Conservation (phyloP, 2,329 filamentous ascomycete genomes). For the Calonectria naviculata region DNA sequence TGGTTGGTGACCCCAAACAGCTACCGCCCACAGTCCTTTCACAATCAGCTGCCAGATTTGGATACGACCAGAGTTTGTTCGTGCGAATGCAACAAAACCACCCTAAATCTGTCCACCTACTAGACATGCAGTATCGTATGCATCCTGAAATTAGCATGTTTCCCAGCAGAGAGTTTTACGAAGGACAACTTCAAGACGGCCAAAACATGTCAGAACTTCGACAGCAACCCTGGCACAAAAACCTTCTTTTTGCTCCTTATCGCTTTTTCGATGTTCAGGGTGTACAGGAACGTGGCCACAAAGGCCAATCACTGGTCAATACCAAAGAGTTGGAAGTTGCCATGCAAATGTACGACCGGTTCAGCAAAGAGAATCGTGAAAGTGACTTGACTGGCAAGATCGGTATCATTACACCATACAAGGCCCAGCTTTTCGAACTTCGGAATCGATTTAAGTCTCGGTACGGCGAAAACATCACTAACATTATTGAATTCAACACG, state of each 20-base stretch:
- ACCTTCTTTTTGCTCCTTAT: slow-evolving; percentile 86
- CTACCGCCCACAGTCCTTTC: slow-evolving; percentile 96
- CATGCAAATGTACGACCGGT: slow-evolving; percentile 83
- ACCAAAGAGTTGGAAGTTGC: slow-evolving; percentile 87
- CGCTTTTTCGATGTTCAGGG: slow-evolving; percentile 97
- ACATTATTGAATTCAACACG: slow-evolving; percentile 95
- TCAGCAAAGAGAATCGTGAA: slow-evolving; percentile 76
- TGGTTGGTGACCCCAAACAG: slow-evolving; percentile 98
- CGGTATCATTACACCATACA: slow-evolving; percentile 98
- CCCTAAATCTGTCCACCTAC: slow-evolving; percentile 86
- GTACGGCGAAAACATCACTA: slow-evolving; percentile 81
- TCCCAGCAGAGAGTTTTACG: slow-evolving; percentile 92
- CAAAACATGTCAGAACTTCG: slow-evolving; percentile 83
- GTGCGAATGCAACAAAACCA: slow-evolving; percentile 97
- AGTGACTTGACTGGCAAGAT: slow-evolving; percentile 85
- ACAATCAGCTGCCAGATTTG: slow-evolving; percentile 89
- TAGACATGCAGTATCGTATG: slow-evolving; percentile 99
- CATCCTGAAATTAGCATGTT: slow-evolving; percentile 96
- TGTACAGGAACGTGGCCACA: slow-evolving; percentile 82
- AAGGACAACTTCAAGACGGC: slow-evolving; percentile 87
- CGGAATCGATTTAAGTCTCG: slow-evolving; percentile 77
- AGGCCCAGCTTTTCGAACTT: slow-evolving; percentile 87
- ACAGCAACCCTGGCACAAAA: slow-evolving; percentile 86
- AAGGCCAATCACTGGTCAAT: slow-evolving; percentile 92
- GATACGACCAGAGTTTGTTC: slow-evolving; percentile 98